Conservation (phyloP, 306 rosid genomes). For the Oxytropis ochrocephala region DNA sequence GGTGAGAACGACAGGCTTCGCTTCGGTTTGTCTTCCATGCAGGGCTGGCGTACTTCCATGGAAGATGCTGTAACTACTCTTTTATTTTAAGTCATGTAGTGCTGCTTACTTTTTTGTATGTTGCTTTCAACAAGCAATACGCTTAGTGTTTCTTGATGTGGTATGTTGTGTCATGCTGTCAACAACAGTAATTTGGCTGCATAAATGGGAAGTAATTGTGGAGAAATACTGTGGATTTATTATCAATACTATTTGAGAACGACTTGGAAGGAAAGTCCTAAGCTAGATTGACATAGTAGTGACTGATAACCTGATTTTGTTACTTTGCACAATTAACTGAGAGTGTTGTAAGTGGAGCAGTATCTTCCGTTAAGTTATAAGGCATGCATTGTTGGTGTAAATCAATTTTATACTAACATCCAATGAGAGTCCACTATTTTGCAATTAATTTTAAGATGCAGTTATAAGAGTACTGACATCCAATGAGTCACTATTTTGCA, state of each 20-base stretch:
- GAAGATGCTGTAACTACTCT: slow-evolving; percentile 78
- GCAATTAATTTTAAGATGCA: too few relatives aligned
- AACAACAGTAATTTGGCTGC: neutral
- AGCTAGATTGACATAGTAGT: neutral
- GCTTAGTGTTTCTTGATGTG: neutral
- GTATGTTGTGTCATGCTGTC: neutral
- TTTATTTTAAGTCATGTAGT: neutral
- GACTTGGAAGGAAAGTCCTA: neutral
- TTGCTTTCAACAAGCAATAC: neutral
- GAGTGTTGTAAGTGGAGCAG: neutral
- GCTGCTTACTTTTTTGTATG: neutral
- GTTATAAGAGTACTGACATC: too few relatives aligned
- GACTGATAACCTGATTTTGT: neutral
- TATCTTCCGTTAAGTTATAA: neutral
- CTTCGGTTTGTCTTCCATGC: slow-evolving; percentile 85
- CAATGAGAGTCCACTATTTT: too few relatives aligned
- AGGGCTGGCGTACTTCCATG: slow-evolving; percentile 98
- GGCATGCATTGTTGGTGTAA: too few relatives aligned
- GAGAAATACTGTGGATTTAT: slow-evolving; percentile 15
- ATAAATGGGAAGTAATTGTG: neutral
- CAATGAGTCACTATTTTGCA: too few relatives aligned
- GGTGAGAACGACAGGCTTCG: slow-evolving; percentile 73
- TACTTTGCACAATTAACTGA: slow-evolving; percentile 7
- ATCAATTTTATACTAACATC: too few relatives aligned
- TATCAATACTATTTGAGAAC: neutral